Evolutionary conservation across 768 basidiomycete species (phyloP).

Genomic region (Mycena chlorophos): DNA sequence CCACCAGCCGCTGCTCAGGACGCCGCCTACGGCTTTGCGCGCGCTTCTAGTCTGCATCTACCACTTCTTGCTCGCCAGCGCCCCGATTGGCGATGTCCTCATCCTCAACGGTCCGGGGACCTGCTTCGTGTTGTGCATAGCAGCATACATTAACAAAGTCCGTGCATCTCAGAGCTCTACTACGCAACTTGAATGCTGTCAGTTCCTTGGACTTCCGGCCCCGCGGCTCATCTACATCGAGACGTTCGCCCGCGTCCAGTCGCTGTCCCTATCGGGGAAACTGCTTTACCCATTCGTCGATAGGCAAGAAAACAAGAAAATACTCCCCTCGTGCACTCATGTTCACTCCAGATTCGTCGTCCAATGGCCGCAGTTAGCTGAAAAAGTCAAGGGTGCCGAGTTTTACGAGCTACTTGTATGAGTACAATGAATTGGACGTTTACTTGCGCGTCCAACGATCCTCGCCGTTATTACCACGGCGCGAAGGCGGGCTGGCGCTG

Average conservation of each 20-base stretch:
- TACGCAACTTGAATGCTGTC: slow-evolving; percentile 7
- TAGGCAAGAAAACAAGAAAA: slow-evolving; percentile 47
- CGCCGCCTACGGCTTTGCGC: slow-evolving; percentile 59
- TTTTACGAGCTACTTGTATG: slow-evolving; percentile 68
- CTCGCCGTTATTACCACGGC: slow-evolving; percentile 64
- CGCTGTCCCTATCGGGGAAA: slow-evolving; percentile 82
- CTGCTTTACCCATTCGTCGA: slow-evolving; percentile 82
- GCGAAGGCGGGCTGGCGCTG: slow-evolving; percentile 67
- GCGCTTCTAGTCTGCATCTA: slow-evolving; percentile 66
- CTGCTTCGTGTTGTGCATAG: slow-evolving; percentile 74
- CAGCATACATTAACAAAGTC: slow-evolving; percentile 73
- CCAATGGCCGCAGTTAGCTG: slow-evolving; percentile 76
- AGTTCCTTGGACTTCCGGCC: slow-evolving; percentile 76
- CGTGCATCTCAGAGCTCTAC: slow-evolving; percentile 29
- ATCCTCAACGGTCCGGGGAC: slow-evolving; percentile 96
- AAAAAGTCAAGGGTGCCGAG: slow-evolving; percentile 44
- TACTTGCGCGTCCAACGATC: slow-evolving; percentile 76
- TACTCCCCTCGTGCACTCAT: slow-evolving; percentile 3
- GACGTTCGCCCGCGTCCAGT: slow-evolving; percentile 85
- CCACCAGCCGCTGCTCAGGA: slow-evolving; percentile 74
- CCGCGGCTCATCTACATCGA: slow-evolving; percentile 86
- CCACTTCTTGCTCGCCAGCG: slow-evolving; percentile 48
- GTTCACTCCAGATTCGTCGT: slow-evolving; percentile 67
- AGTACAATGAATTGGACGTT: slow-evolving; percentile 21
- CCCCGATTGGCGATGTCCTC: slow-evolving; percentile 67